These are phyloP conservation scores for Solanum dulcamara DNA, from an alignment of 257 asterid genomes.

Conservation along the genomic window DNA sequence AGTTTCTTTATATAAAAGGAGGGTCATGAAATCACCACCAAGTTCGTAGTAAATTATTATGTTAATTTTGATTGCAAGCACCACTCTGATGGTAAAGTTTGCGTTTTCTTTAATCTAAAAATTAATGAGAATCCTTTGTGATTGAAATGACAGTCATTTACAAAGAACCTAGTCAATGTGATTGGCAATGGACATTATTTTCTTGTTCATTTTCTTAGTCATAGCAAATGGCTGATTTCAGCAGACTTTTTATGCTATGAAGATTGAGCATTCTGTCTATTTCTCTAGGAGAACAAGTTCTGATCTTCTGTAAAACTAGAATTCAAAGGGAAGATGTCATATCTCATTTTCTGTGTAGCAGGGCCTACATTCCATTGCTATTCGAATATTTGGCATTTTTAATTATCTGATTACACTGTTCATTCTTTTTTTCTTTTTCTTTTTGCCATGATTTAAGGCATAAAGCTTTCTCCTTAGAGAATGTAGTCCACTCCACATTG, in stretches of 20 bases:
- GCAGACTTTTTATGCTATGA: neutral
- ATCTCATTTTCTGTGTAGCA: neutral
- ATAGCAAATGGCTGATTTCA: neutral
- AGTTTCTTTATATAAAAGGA: neutral
- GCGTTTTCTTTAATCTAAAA: neutral
- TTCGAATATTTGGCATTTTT: neutral
- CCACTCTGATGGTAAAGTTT: neutral
- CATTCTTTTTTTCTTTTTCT: neutral
- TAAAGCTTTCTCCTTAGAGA: neutral
- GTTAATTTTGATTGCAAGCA: neutral
- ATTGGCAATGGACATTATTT: neutral
- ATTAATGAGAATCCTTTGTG: neutral
- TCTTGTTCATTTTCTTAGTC: neutral
- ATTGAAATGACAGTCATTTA: neutral
- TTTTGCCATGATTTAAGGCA: neutral
- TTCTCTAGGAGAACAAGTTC: neutral
- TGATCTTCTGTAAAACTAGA: neutral
- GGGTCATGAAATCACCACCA: neutral
- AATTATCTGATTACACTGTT: neutral
- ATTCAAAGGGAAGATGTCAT: neutral
- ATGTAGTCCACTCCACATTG: neutral
- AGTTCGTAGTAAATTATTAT: neutral
- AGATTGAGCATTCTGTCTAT: neutral
- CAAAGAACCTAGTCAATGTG: neutral
- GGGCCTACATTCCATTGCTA: neutral